These are phyloP conservation scores for Lasiodiplodia gonubiensis DNA, from an alignment of 2,329 filamentous ascomycete species.

Conservation along the genomic window DNA sequence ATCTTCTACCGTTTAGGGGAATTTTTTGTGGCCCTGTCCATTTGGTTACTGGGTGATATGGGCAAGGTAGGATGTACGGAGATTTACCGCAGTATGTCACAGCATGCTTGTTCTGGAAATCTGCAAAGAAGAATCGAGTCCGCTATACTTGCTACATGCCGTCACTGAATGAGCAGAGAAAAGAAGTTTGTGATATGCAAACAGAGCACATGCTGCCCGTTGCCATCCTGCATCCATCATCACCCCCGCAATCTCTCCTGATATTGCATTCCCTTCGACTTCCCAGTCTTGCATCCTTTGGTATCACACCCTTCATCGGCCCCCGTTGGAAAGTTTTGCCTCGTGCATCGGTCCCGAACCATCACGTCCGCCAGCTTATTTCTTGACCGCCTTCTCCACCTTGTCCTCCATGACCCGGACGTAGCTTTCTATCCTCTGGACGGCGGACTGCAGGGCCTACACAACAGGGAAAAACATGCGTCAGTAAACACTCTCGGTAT, in stretches of 20 bases:
- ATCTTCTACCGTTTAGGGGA: no score
- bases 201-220: not conserved
- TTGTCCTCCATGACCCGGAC: slow-evolving; percentile 82
- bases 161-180: slow-evolving; percentile 24
- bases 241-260: not conserved
- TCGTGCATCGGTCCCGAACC: no score
- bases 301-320: slow-evolving; percentile 1
- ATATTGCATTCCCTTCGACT: not conserved
- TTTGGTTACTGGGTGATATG: not conserved
- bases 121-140: slow-evolving; percentile 22
- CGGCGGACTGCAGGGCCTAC: slow-evolving; percentile 84
- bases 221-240: not conserved
- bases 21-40: not conserved
- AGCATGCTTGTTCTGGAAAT: not conserved
- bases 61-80: not conserved
- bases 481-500: slow-evolving; percentile 25
- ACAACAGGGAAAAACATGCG: not conserved
- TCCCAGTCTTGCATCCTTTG: not conserved
- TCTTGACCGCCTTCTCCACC: slow-evolving; percentile 57
- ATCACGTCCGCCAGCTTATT: not conserved
- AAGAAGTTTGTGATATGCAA: slow-evolving; percentile 10
- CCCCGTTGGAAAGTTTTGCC: not conserved
- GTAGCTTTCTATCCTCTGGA: slow-evolving; percentile 84
- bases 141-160: slow-evolving; percentile 26
- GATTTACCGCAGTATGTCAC: not conserved